Base-by-base conservation (phyloP, 306 rosid species). In the Castanea sativa region DNA sequence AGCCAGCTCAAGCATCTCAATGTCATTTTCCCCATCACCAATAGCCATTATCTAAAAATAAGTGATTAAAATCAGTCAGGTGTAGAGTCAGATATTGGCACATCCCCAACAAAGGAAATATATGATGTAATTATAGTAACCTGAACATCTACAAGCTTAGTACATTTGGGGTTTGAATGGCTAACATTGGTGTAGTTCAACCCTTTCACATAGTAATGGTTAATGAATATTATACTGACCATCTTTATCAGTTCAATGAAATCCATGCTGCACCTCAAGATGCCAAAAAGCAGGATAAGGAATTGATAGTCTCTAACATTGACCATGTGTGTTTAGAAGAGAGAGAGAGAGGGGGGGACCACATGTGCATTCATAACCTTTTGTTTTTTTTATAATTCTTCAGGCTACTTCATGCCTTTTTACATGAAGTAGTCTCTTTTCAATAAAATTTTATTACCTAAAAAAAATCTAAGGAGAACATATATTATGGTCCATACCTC, bases 1-100 rank as follows among this genome's bases (percentile, higher is more conserved):
- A 83, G 97, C 99, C 83, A 95, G 83, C 85, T 90, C 86, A 33
- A 95, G 96, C 99, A 95, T 92, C 86, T 95, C 99, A 5, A 90
- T 30, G 70, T 95, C 99, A 85, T 92, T 95, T 80, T 95, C 99
- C 73, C 97, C 99, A 67, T 95, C 98, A 69, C 99, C 99, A 80
- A 95, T 90, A 71, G 98, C 99, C 99, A 95, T 92, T 76, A 95
- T 87, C 99, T 94, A 61, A 8, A n/a, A 38, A 73, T 21, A 74
- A 74, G 69, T 52, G 27, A 69, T 53, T 71, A 43, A 33, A 77
- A 18, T 18, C 18, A 8, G 67, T 56, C 61, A 77, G 69, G 55
- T 74, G 61, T 57, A 15, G 60, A 57, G 61, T 57, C 30, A 61
- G 56, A 69, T 18, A 56, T 4, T 18, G 63, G 70, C 11, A 21